A percentile compares a stretch with the other conserved stretches of the same genome.
Conservation (phyloP, 768 basidiomycete genomes). For the Phlebiopsis gigantea region DNA sequence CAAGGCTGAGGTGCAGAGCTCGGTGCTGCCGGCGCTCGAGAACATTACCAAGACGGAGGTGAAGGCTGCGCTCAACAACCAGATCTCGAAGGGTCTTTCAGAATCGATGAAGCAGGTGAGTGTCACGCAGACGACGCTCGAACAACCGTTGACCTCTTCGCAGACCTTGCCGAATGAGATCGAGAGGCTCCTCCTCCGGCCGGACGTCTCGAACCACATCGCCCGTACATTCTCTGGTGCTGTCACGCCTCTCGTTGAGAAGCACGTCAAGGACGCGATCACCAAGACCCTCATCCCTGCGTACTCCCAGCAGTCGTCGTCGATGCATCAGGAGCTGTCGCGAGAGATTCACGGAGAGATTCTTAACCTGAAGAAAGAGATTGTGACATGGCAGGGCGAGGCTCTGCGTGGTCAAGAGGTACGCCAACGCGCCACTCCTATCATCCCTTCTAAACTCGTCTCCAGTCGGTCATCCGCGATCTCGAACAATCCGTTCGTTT, state of each 20-base stretch:
- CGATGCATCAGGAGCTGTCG: constrained; percentile 75
- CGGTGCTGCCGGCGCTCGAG: constrained; percentile 78
- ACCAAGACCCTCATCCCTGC: constrained; percentile 70
- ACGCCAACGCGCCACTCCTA: constrained; percentile 18
- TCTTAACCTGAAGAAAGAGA: constrained; percentile 70
- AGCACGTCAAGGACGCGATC: constrained; percentile 77
- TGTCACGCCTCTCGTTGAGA: constrained; percentile 71
- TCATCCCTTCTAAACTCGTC: background rate
- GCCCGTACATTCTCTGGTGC: constrained; percentile 67
- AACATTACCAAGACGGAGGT: constrained; percentile 80
- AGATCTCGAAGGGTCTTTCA: constrained; percentile 67
- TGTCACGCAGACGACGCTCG: background rate
- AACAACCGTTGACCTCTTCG: constrained; percentile 3
- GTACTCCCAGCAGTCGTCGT: constrained; percentile 66
- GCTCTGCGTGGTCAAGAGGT: constrained; percentile 78
- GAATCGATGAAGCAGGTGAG: constrained; percentile 71
- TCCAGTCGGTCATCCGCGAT: constrained; percentile 69
- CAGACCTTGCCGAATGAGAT: constrained; percentile 77
- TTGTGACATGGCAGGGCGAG: constrained; percentile 78
- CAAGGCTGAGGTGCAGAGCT: constrained; percentile 78
- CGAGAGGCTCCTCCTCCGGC: constrained; percentile 69
- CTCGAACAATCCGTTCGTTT: constrained; percentile 73
- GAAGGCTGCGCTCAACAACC: constrained; percentile 69
- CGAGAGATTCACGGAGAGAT: constrained; percentile 75
- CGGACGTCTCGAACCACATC: constrained; percentile 74